Base-by-base conservation (phyloP, 2,329 filamentous ascomycete species). In the Talaromyces rugulosus region DNA sequence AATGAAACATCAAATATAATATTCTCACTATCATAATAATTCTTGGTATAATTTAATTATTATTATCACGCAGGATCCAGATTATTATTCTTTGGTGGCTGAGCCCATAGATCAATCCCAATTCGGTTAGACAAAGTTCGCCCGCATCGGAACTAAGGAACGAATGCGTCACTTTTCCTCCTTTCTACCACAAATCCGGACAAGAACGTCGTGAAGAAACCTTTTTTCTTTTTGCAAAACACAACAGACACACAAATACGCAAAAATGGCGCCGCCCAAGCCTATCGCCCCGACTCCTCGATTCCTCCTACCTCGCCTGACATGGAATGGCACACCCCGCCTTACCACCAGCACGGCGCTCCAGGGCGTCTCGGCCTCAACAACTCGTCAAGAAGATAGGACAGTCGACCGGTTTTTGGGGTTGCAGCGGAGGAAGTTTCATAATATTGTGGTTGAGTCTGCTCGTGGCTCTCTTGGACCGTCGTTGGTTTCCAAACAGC, bases 241-340 rank as follows among this genome's bases (percentile, higher is more conserved):
- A 7, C 7, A 12, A 36, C 8, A 36, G 18, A 47, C 28, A 50
- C 67, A 28, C 27, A 4, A 18, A 31, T 28, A 28, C n/a, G 50
- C 50, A 36, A 55, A 44, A n/a, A 81, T 80, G 78, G 73, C 76
- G 50, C 72, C 74, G 56, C 71, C 74, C 60, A 79, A 78, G 65
- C 70, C 74, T 8, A 72, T 80, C 65, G 71, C 70, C 28, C 77
- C 78, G 63, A 70, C 78, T n/a, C 77, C 78, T 52, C 77, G 77
- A 52, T 76, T 74, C 60, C 69, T 80, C 34, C 71, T 78, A 51
- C 75, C 77, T 61, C 76, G 77, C 54, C 68, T 79, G 64, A 77
- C 73, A 18, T 78, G 76, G 76, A 77, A 75, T 63, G 71, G 73
- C 54, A 70, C 73, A 51, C 73, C 74, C 34, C 67, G 72, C 27